These are phyloP conservation scores for Suhomyces bokatorum DNA, from an alignment of 1,139 yeast genomes.

Conservation along the genomic window DNA sequence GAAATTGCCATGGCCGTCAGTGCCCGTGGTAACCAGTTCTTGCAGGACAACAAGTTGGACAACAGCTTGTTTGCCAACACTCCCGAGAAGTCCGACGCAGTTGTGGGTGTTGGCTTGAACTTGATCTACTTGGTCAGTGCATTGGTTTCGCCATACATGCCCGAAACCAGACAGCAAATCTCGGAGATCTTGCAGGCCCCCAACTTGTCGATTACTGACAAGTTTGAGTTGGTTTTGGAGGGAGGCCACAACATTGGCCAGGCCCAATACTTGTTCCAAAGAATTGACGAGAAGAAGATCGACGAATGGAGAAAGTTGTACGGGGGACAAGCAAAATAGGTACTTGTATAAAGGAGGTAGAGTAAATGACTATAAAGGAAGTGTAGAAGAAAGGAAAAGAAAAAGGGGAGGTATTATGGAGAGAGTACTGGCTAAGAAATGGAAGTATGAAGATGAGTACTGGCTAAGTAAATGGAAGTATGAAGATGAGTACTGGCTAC, in stretches of 20 bases:
- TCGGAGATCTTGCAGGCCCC: conserved; percentile 83
- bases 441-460: no score
- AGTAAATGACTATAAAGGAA: not conserved
- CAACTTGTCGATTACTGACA: conserved; percentile 71
- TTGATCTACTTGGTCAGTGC: conserved; percentile 82
- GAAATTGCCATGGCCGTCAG: conserved; percentile 90
- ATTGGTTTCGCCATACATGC: conserved; percentile 84
- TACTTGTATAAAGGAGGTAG: conserved; percentile 1
- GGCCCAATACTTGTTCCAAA: conserved; percentile 85
- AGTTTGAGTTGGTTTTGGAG: conserved; percentile 64
- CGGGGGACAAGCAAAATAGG: conserved; percentile 65
- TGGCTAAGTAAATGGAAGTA: no score
- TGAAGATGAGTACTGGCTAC: no score
- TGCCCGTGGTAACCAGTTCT: conserved; percentile 89
- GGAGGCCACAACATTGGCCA: conserved; percentile 88
- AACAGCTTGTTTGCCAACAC: conserved; percentile 74
- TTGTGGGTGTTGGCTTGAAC: conserved; percentile 88
- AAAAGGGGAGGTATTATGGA: no score
- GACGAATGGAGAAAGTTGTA: conserved; percentile 84
- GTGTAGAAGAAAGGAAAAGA: no score
- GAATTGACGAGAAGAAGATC: conserved; percentile 88
- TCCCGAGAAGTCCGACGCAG: conserved; percentile 87
- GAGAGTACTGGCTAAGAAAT: no score
- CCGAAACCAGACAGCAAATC: conserved; percentile 73
- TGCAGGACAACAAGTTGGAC: conserved; percentile 94